Base-by-base conservation (phyloP, 257 asterid species). In the Ligustrum vulgare region DNA sequence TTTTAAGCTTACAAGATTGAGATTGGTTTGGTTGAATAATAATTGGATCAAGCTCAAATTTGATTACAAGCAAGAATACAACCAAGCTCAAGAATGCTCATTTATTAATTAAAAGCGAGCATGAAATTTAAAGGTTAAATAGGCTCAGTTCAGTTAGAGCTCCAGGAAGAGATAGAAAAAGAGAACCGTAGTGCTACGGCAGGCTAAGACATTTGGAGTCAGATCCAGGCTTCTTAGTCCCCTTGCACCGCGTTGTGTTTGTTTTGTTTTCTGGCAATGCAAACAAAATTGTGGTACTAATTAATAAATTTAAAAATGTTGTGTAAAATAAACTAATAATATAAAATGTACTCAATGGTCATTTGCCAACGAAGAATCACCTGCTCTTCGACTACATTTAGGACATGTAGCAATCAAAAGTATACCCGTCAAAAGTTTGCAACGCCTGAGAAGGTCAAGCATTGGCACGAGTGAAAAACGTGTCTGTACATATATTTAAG, bases 211-310 rank as follows among this genome's bases (percentile, higher is more conserved):
- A 86, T 93, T 72, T 56, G 98, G 97, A 37, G 89, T 77, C 72
- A 93, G 88, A 70, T 97, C 98, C 89, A 87, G 82, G 86, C 93
- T 89, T 85, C 98, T 86, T 73, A 93, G 85, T 79, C 93, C 97
- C 85, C 96, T 87, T 66, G 91, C 97, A 80, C 97, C 90, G 78
- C 91, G 98, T 83, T 93, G 98, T 54, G 98, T 93, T 64, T 97
- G 98, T 82, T 91, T 93, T 80, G 98, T 93, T 93, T 93, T 93
- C 98, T 91, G 92, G 82, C 36, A 80, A 78, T 32, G 51, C 6
- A 80, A 80, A 77, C 67, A 72, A 10, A 67, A 37, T 39, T 45
- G 51, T 3, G 33, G 25, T 36, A 32, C 47, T 72, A 78, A 43
- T 78, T 78, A 68, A 76, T 62, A 54, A 68, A 72, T 32, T n/a